Percentiles rank a stretch among this genome's conserved stretches.
Evolutionary conservation across 1,284 basidiomycete species (phyloP).

Genomic region (Ceratobasidium sp.): DNA sequence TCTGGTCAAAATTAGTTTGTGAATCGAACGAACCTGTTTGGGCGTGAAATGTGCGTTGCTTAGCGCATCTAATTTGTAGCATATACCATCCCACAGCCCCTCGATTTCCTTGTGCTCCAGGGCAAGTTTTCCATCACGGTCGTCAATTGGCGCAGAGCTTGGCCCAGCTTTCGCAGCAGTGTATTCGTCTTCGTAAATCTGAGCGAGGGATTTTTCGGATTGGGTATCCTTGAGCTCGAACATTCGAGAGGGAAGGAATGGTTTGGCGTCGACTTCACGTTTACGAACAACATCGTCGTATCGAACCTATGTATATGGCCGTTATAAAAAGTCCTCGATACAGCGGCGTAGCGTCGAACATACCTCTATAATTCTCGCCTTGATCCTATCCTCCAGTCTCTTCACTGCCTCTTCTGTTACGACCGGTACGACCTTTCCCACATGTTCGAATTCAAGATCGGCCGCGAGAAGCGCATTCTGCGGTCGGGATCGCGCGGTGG

Average conservation of each 20-base stretch:
- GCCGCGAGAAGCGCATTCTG: constrained; percentile 93
- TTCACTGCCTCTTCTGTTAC: constrained; percentile 89
- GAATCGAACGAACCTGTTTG: constrained; percentile 74
- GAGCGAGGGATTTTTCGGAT: constrained; percentile 86
- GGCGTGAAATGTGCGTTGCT: constrained; percentile 96
- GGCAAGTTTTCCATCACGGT: constrained; percentile 85
- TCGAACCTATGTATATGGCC: constrained; percentile 51
- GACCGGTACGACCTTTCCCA: constrained; percentile 85
- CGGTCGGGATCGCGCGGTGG: constrained; percentile 79
- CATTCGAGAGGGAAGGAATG: constrained; percentile 88
- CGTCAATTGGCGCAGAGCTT: constrained; percentile 59
- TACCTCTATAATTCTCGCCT: constrained; percentile 83
- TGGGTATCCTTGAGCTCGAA: constrained; percentile 91
- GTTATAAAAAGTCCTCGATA: neutral
- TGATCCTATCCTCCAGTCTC: constrained; percentile 89
- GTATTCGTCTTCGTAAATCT: constrained; percentile 97
- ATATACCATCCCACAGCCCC: constrained; percentile 83
- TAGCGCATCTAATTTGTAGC: constrained; percentile 89
- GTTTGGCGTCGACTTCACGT: constrained; percentile 77
- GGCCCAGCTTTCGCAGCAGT: constrained; percentile 66
- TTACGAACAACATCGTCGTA: constrained; percentile 93
- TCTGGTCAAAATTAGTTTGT: constrained; percentile 36
- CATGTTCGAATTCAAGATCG: constrained; percentile 92
- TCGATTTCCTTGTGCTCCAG: constrained; percentile 91
- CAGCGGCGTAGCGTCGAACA: constrained; percentile 41